These are phyloP conservation scores for Xylaria intraflava DNA, from an alignment of 495 filamentous ascomycete species.

Conservation along the genomic window DNA sequence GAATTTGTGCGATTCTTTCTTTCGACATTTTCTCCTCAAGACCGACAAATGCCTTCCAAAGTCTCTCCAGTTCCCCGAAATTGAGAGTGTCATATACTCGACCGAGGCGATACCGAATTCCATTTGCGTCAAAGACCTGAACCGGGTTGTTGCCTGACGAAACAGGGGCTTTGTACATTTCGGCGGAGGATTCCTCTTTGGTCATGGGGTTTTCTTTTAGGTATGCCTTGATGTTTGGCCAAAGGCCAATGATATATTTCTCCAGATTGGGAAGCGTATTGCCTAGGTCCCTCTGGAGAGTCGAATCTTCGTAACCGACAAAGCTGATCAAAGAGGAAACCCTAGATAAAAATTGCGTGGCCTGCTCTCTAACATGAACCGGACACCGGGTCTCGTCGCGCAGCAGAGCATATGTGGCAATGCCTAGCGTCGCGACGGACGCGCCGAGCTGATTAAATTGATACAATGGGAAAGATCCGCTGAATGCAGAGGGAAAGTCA, in stretches of 20 bases:
- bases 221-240: slow-evolving; percentile 15
- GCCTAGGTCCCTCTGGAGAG: slow-evolving; percentile 1
- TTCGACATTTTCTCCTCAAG: slow-evolving; percentile 8
- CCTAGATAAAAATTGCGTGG: slow-evolving; percentile 19
- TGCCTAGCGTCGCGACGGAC: slow-evolving; percentile 24
- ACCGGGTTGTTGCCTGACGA: slow-evolving; percentile 10
- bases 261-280: slow-evolving; percentile 12
- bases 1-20: slow-evolving; percentile 18
- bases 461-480: slow-evolving; percentile 27
- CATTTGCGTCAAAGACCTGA: neutral
- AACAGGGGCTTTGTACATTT: slow-evolving; percentile 3
- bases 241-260: slow-evolving; percentile 16
- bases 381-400: slow-evolving; percentile 24
- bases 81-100: slow-evolving; percentile 2
- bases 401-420: slow-evolving; percentile 38
- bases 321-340: slow-evolving; percentile 18
- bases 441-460: slow-evolving; percentile 17
- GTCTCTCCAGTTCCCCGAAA: slow-evolving; percentile 13
- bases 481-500: slow-evolving; percentile 24
- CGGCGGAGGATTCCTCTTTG: slow-evolving; percentile 8
- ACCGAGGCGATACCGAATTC: neutral
- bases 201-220: slow-evolving; percentile 3
- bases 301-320: slow-evolving; percentile 6
- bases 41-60: slow-evolving; percentile 32
- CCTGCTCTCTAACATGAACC: slow-evolving; percentile 7